Evolutionary conservation across 352 stramenopile genomes (phyloP).

Genomic region (Thalassiosira ordinaria): DNA sequence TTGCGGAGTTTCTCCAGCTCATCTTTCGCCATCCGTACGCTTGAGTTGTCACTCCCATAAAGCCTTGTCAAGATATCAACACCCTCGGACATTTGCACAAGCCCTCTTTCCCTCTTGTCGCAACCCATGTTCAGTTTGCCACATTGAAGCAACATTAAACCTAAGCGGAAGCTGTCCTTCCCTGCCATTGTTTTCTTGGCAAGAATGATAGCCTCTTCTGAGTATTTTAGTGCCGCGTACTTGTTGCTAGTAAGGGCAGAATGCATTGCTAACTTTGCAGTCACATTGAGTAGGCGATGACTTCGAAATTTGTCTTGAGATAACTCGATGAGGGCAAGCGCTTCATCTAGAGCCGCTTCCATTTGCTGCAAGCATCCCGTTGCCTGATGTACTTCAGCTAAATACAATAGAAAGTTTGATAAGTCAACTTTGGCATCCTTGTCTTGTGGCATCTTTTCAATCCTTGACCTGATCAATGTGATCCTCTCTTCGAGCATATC

Average conservation of each 20-base stretch:
- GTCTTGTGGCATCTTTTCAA: too few relatives aligned
- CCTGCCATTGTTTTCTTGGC: not conserved
- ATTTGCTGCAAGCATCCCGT: conserved; percentile 15
- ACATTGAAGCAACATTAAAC: conserved; percentile 12
- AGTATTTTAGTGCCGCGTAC: conserved; percentile 14
- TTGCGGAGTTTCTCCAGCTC: not conserved
- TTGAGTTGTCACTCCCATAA: not conserved
- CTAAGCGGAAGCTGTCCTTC: conserved; percentile 8
- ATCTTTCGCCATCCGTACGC: not conserved
- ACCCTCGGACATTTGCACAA: not conserved
- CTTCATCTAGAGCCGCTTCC: conserved; percentile 10
- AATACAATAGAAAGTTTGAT: not conserved
- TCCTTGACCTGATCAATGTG: not conserved
- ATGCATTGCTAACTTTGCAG: conserved; percentile 12
- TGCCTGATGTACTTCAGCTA: conserved; percentile 11
- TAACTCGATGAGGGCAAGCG: conserved; percentile 3
- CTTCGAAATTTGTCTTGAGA: conserved; percentile 1
- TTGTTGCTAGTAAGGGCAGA: conserved; percentile 20
- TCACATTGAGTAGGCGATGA: conserved; percentile 17
- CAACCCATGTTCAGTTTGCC: not conserved
- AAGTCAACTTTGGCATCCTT: not conserved
- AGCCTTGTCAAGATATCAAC: not conserved
- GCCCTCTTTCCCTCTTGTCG: not conserved
- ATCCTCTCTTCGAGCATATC: not conserved
- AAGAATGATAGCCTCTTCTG: conserved; percentile 24